Percentiles rank a stretch among this genome's conserved stretches.
phyloP scores from a whole-genome alignment of 2,329 filamentous ascomycete species.

The Alternaria solani region DNA sequence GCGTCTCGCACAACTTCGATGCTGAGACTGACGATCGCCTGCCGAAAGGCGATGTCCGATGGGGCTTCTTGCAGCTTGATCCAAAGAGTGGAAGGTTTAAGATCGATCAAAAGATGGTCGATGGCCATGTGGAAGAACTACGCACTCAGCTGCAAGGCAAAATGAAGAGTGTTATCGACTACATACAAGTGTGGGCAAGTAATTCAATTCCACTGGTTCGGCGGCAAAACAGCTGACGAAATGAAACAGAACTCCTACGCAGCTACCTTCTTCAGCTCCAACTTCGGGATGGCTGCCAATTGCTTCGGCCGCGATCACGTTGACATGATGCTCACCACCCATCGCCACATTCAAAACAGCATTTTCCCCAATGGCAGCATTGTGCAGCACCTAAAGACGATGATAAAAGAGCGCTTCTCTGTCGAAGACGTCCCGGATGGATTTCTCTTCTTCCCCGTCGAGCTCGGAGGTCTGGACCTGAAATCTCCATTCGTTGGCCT shows the following conservation, averaged over 20 bases:
- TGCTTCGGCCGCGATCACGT: conserved; percentile 63
- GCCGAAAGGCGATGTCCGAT: conserved; percentile 41
- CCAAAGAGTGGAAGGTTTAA: conserved; percentile 39
- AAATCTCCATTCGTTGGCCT: conserved; percentile 60
- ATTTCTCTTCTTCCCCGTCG: conserved; percentile 62
- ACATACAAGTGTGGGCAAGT: conserved; percentile 35
- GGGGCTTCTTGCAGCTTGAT: conserved; percentile 45
- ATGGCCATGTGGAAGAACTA: conserved; percentile 41
- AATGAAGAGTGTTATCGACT: conserved; percentile 44
- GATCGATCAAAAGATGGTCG: conserved; percentile 46
- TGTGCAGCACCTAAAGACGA: conserved; percentile 53
- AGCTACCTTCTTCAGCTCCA: conserved; percentile 61
- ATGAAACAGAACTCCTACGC: conserved; percentile 62
- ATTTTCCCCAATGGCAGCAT: conserved; percentile 54
- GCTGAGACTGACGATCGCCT: conserved; percentile 31
- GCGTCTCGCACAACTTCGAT: conserved; percentile 31
- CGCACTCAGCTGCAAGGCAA: conserved; percentile 41
- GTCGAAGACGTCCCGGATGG: conserved; percentile 59
- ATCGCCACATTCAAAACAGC: conserved; percentile 59
- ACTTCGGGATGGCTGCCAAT: conserved; percentile 62
- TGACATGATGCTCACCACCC: conserved; percentile 61
- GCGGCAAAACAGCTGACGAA: not conserved
- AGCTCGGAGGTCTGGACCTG: conserved; percentile 61
- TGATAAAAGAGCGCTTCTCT: conserved; percentile 62
- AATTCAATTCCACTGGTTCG: not conserved